phyloP scores from a whole-genome alignment of 2,329 filamentous ascomycete species.

The Fusarium praegraminearum region DNA sequence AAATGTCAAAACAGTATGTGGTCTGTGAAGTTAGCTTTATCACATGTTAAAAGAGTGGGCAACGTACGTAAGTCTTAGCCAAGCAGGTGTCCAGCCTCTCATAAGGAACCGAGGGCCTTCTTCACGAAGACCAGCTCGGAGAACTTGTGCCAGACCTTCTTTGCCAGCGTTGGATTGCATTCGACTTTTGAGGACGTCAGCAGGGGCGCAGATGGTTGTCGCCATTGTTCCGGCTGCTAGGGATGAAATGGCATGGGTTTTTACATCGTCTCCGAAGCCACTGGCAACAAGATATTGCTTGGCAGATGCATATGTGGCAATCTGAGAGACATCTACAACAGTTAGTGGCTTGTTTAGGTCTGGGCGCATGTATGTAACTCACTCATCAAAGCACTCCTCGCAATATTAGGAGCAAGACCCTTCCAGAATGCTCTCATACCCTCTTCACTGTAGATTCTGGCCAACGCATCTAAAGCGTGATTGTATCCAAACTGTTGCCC shows the following conservation, averaged over 20 bases:
- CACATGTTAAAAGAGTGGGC: fast-evolving
- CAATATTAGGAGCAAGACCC: conserved; percentile 56
- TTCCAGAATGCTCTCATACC: conserved; percentile 55
- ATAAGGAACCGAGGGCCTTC: conserved; percentile 59
- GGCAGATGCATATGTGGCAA: conserved; percentile 55
- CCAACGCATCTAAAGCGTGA: conserved; percentile 53
- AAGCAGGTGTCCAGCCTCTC: conserved; percentile 61
- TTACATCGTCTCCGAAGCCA: conserved; percentile 54
- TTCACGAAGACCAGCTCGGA: conserved; percentile 51
- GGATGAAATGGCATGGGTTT: conserved; percentile 56
- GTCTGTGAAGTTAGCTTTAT: conserved; percentile 46
- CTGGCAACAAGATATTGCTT: conserved; percentile 50
- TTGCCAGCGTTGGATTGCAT: conserved; percentile 52
- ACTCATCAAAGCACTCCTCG: conserved; percentile 60
- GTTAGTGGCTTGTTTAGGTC: conserved; percentile 15
- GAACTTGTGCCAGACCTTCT: conserved; percentile 52
- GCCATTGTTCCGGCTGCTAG: conserved; percentile 59
- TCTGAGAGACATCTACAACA: conserved; percentile 56
- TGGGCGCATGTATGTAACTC: conserved; percentile 10
- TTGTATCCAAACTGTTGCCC: conserved; percentile 55
- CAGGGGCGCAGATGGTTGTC: conserved; percentile 59
- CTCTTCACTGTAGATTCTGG: conserved; percentile 51
- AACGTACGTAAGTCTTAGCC: conserved; percentile 58
- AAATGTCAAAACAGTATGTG: conserved; percentile 60
- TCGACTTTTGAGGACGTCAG: conserved; percentile 60